Evolutionary conservation across 352 stramenopile genomes (phyloP).

Genomic region (Lagenidium giganteum): DNA sequence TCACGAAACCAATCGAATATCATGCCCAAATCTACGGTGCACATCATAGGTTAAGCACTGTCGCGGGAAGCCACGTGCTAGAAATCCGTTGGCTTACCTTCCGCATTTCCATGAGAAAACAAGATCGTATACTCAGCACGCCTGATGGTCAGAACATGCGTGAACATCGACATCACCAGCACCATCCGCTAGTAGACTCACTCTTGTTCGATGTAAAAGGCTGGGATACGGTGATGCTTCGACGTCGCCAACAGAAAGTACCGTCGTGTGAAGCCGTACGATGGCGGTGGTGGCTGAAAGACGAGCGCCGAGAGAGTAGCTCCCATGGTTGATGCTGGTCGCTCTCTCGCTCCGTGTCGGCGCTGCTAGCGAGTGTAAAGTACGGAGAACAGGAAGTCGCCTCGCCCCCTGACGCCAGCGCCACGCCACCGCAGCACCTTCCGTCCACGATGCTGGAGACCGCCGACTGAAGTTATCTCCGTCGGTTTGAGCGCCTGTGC

Average conservation of each 20-base stretch:
- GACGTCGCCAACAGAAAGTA: slow-evolving; percentile 94
- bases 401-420: too few relatives aligned
- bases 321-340: slow-evolving; percentile 46
- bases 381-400: too few relatives aligned
- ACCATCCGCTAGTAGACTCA: slow-evolving; percentile 23
- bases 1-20: slow-evolving; percentile 97
- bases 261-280: slow-evolving; percentile 71
- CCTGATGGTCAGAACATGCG: slow-evolving; percentile 19
- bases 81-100: slow-evolving; percentile 43
- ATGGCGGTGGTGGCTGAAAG: slow-evolving; percentile 82
- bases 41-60: background rate
- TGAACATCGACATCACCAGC: background rate
- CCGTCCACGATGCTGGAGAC: too few relatives aligned
- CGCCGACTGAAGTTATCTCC: too few relatives aligned
- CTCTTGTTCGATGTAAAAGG: slow-evolving; percentile 93
- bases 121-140: slow-evolving; percentile 93
- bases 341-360: background rate
- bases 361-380: too few relatives aligned
- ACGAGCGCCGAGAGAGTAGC: slow-evolving; percentile 77
- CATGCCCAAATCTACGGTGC: slow-evolving; percentile 89
- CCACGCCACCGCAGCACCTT: too few relatives aligned
- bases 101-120: slow-evolving; percentile 97
- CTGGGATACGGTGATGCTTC: slow-evolving; percentile 87
- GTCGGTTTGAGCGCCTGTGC: too few relatives aligned
- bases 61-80: background rate